phyloP scores from a whole-genome alignment of 352 stramenopile genomes.

The Phytophthora uliginosa region DNA sequence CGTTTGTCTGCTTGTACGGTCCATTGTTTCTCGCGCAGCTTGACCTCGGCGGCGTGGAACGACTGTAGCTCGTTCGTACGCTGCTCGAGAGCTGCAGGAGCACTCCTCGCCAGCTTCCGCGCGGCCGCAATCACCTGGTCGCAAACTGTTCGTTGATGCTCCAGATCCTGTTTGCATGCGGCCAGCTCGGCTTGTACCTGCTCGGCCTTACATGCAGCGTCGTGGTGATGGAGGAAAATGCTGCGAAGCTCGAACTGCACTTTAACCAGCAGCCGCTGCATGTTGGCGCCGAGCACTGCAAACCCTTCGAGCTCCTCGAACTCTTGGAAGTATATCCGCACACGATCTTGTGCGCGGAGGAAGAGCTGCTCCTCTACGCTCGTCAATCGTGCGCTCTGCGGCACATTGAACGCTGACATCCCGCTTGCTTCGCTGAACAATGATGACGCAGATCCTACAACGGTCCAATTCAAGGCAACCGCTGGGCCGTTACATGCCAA shows the following conservation, averaged over 20 bases:
- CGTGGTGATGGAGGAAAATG: conserved; percentile 42
- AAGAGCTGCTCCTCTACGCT: conserved; percentile 49
- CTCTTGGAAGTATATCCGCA: conserved; percentile 44
- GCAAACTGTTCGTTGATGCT: conserved; percentile 28
- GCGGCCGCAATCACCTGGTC: conserved; percentile 45
- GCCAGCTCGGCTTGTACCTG: conserved; percentile 26
- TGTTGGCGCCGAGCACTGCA: conserved; percentile 38
- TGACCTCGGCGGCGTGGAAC: conserved; percentile 41
- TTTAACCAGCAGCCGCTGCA: conserved; percentile 43
- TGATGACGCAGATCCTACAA: neutral
- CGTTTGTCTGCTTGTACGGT: conserved; percentile 33
- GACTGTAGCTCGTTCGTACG: conserved; percentile 40
- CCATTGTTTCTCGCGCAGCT: conserved; percentile 47
- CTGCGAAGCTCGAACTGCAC: conserved; percentile 48
- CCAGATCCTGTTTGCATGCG: conserved; percentile 15
- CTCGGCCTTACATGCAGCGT: conserved; percentile 37
- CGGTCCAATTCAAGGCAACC: neutral
- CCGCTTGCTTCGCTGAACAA: conserved; percentile 2
- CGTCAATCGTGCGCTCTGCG: conserved; percentile 30
- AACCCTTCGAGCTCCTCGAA: conserved; percentile 62
- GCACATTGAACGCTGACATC: conserved; percentile 11
- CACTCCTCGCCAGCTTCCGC: conserved; percentile 28
- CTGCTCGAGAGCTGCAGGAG: conserved; percentile 27
- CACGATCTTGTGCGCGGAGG: conserved; percentile 30
- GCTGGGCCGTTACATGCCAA: neutral